Evolutionary conservation across 2,329 filamentous ascomycete genomes (phyloP), one percentile per base, ranked within the genome.

Genomic region (Botrytis sinoallii): DNA sequence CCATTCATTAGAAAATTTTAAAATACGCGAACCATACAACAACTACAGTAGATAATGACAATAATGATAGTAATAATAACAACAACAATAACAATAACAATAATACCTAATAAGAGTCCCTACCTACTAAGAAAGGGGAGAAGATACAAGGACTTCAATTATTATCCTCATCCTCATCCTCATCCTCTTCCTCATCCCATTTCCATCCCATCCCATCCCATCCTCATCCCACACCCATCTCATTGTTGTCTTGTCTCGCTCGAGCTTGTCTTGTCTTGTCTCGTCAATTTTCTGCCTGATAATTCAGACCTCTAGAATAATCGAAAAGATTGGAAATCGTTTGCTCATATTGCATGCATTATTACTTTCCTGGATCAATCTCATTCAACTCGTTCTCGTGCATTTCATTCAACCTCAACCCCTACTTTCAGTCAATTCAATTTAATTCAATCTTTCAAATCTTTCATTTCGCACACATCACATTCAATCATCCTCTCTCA

Each of bases 321-420:
- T 20, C 38, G 46, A 65, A 65, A 65, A 44, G n/a, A 44, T 65
- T 65, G 61, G 61, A 65, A 65, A 65, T 46, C 61, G 40, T 65
- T 65, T 65, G 61, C 40, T 44, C 61, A 64, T 64, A n/a, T 46
- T 46, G n/a, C 61, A 64, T 61, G 40, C 42, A 65, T 44, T 44
- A 20, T 44, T 46, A 65, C 61, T 40, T n/a, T 65, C 61, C 40
- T 46, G 38, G 61, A 29, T 65, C 40, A 65, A 57, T 57, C 52
- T 57, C 52, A 32, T 57, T 57, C 52, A 57, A 29, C 52, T 57
- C 52, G n/a, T 57, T 57, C 42, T 65, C 61, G 61, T 65, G 61
- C n/a, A 44, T 65, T 32, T 42, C 42, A 65, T 42, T 46, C n/a
- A 65, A 40, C 61, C 40, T 64, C 61, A 44, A 22, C 40, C 61